Evolutionary conservation across 1,284 basidiomycete species (phyloP), one percentile per base, ranked within the genome.

Genomic region (Farysia itapuensis): DNA sequence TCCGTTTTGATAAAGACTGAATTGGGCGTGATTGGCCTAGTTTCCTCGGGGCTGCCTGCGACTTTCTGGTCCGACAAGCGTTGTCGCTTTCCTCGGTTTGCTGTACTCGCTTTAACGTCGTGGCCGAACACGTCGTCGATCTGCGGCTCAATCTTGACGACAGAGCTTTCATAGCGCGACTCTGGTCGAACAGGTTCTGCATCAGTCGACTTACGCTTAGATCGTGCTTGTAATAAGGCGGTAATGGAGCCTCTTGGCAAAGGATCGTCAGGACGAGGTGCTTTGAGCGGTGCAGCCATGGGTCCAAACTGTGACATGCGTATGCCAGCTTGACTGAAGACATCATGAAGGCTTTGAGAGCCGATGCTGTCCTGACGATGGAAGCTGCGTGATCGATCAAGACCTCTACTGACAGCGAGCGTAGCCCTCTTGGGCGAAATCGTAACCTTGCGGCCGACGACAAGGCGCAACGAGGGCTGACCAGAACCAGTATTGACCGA

Each of bases 181-280:
- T 9, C n/a, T 9, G 9, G 26, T 9, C 11, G 9, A 28, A 11
- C 26, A 9, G 26, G 26, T 11, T 28, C 26, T 8, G 49, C 43
- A 12, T 34, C 35, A 3, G 22, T 31, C n/a, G 59, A 44, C 29
- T 56, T 47, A 8, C 43, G 46, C 25, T 50, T 52, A 20, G 53
- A 42, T 24, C 65, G 45, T 22, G 54, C 51, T 39, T 65, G 44
- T 11, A 65, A 39, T 15, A 56, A 13, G 13, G 50, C 43, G 1
- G 46, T 49, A 18, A 54, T 53, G 9, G 45, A 49, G 11, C 54
- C 49, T n/a, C 68, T 54, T 18, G 68, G 68, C 8, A 68, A 45
- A 8, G 68, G 68, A 33, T 71, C 68, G 28, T 71, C 68, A 1
- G 68, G 68, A 9, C 68, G 52, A 6, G 49, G 52, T 1, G 21